A percentile compares a stretch with the other conserved stretches of the same genome.
Conservation (phyloP, 257 asterid species). For the Cinchona pubescens region DNA sequence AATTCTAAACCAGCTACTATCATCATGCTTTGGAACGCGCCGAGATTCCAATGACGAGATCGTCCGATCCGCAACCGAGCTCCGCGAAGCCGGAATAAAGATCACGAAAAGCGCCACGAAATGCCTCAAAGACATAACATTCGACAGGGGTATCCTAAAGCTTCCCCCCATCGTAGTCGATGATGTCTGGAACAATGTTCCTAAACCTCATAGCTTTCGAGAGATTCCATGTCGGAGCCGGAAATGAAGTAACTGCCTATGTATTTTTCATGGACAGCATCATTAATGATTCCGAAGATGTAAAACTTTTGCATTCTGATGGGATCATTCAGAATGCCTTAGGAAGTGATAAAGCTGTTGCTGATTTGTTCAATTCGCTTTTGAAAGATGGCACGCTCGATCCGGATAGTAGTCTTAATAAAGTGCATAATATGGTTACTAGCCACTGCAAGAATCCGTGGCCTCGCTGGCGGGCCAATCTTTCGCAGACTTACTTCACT, state of each 20-base stretch:
- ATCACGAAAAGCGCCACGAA: constrained; percentile 27
- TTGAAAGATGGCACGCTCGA: constrained; percentile 46
- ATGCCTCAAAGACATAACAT: constrained; percentile 49
- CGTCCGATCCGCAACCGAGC: constrained; percentile 54
- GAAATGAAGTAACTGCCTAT: constrained; percentile 55
- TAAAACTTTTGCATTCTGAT: constrained; percentile 39
- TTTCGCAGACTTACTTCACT: constrained; percentile 48
- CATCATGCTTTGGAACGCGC: too few species aligned
- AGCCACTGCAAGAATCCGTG: constrained; percentile 42
- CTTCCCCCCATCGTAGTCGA: constrained; percentile 49
- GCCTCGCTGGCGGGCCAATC: constrained; percentile 47
- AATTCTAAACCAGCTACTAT: too few species aligned
- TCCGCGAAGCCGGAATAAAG: constrained; percentile 51
- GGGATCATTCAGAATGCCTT: constrained; percentile 45
- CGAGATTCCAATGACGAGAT: constrained; percentile 26
- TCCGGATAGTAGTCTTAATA: constrained; percentile 32
- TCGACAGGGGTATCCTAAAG: constrained; percentile 38
- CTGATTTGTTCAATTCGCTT: constrained; percentile 50
- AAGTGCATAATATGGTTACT: constrained; percentile 32
- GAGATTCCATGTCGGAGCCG: constrained; percentile 48
- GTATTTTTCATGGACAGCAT: constrained; percentile 54
- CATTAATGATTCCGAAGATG: constrained; percentile 45
- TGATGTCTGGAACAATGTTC: constrained; percentile 40
- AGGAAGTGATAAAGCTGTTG: constrained; percentile 58
- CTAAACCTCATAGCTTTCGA: constrained; percentile 57